Evolutionary conservation across 768 basidiomycete genomes (phyloP).

Genomic region (Lactifluus pinguis): DNA sequence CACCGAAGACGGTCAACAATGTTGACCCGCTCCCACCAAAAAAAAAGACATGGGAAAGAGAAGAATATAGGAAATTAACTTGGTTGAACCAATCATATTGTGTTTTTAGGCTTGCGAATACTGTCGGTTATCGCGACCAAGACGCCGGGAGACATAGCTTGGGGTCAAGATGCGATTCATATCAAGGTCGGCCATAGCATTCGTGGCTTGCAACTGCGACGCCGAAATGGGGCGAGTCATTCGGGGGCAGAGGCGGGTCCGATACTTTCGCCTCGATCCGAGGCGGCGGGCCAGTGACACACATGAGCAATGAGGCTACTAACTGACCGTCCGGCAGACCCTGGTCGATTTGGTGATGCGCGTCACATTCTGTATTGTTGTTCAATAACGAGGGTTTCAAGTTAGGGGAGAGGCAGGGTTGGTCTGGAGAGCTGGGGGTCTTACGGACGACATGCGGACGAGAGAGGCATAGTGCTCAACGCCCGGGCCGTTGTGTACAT

Average conservation of each 20-base stretch:
- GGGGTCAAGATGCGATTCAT: slow-evolving; percentile 35
- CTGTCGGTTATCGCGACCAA: slow-evolving; percentile 44
- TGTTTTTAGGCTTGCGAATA: slow-evolving; percentile 44
- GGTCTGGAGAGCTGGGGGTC: no score
- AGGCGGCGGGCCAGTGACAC: slow-evolving; percentile 49
- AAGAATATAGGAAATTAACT: slow-evolving; percentile 36
- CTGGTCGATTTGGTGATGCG: slow-evolving; percentile 41
- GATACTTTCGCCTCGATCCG: not conserved
- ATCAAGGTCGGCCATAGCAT: slow-evolving; percentile 1
- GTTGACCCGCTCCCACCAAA: slow-evolving; percentile 39
- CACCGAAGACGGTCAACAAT: slow-evolving; percentile 57
- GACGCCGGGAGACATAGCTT: slow-evolving; percentile 48
- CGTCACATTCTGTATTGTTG: slow-evolving; percentile 42
- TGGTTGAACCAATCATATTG: slow-evolving; percentile 54
- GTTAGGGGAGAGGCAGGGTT: no score
- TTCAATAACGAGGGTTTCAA: no score
- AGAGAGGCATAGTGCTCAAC: no score
- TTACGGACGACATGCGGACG: no score
- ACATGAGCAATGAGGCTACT: slow-evolving; percentile 47
- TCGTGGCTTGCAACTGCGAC: not conserved
- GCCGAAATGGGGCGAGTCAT: slow-evolving; percentile 5
- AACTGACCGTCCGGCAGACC: slow-evolving; percentile 36
- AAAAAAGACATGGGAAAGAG: not conserved
- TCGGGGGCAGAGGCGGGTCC: not conserved
- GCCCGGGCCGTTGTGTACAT: no score